Base-by-base conservation (phyloP, 345 rosid genomes). In the Linum usitatissimum region DNA sequence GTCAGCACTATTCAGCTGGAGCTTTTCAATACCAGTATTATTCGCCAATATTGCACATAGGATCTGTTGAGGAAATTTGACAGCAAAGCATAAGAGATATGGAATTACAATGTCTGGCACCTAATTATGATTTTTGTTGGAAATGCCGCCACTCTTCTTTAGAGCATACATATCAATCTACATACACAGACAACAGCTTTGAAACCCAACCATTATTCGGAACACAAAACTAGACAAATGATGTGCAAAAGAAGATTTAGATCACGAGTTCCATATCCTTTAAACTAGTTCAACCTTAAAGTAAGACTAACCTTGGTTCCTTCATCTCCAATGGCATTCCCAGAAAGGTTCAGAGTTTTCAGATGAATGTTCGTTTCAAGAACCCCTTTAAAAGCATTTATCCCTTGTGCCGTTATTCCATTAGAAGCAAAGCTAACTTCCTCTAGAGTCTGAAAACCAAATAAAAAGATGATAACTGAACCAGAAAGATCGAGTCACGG, bases 371-470 rank as follows among this genome's bases (percentile, higher is more conserved):
- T 92, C 57, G 96, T 80, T 60, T 89, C 89, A 78, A 92, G 95
- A 72, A 92, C 84, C 53, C 83, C 83, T 36, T 92, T 93, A 48
- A 89, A 89, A 60, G 96, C 95, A 77, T 83, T 83, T 28, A 87
- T 66, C 69, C 98, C 98, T 63, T 82, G 79, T 6, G 93, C 86
- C 53, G 96, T 86, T 71, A 92, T 89, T 63, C 95, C 93, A 79
- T 89, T 87, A 66, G 96, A 91, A 71, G 96, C 94, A 85, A 92
- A 92, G 77, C 86, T 87, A 21, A 89, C 98, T 78, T 92, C 93
- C 78, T 85, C 96, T 64, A 82, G 73, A 66, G 77, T 78, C 98
- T 89, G 80, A 68, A 77, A 75, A 61, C 63, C 23, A 61, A 42
- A n/a, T n/a, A n/a, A 54, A 18, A 17, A 38, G 31, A 8, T 51